Percentiles rank a stretch among this genome's conserved stretches.
Evolutionary conservation across 192 early-diverging fungal genomes (phyloP).

Genomic region (Rhizoclosmatium sp.): DNA sequence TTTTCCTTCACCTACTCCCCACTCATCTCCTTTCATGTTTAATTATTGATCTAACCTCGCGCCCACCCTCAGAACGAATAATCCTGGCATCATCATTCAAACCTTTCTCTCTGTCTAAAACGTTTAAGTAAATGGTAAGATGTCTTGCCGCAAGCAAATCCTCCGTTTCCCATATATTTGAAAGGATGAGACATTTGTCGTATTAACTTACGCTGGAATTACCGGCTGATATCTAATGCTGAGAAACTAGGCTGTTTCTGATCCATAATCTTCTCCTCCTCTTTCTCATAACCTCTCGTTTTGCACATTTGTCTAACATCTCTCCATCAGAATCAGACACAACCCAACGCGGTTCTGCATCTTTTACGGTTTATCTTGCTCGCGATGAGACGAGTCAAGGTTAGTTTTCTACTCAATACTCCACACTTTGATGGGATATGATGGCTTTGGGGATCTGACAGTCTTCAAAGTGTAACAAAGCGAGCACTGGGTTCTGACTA

Average conservation of each 20-base stretch:
- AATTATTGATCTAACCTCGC: background rate
- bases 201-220: slow-evolving; percentile 28
- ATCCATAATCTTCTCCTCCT: slow-evolving; percentile 1
- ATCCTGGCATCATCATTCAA: background rate
- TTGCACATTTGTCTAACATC: background rate
- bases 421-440: background rate
- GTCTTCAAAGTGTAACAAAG: slow-evolving; percentile 18
- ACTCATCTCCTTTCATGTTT: background rate
- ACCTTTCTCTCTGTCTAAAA: background rate
- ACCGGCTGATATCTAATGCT: slow-evolving; percentile 29
- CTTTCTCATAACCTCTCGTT: background rate
- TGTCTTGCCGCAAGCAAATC: background rate
- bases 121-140: background rate
- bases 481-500: slow-evolving; percentile 40
- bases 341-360: background rate
- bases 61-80: background rate
- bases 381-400: background rate
- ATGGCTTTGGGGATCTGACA: slow-evolving; percentile 30
- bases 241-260: slow-evolving; percentile 34
- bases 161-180: background rate
- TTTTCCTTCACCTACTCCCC: background rate
- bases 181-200: slow-evolving; percentile 5
- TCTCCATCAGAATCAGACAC: background rate
- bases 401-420: background rate
- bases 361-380: background rate